phyloP scores from a whole-genome alignment of 2,329 filamentous ascomycete genomes.

The Arthrobotrys conoides region DNA sequence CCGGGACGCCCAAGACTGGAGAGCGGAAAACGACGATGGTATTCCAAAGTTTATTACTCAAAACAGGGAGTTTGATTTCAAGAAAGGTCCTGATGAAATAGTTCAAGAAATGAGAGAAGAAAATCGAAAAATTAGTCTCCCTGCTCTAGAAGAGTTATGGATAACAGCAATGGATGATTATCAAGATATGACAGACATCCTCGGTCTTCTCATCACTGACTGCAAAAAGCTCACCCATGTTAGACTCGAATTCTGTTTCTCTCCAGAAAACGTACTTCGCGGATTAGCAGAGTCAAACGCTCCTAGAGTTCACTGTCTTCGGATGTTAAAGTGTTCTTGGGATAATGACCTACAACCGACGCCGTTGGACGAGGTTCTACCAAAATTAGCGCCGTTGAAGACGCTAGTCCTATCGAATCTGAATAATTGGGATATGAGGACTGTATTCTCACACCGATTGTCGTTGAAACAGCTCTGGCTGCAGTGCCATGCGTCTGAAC shows the following conservation, averaged over 20 bases:
- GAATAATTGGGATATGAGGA: constrained; percentile 32
- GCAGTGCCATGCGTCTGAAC: constrained; percentile 20
- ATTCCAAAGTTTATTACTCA: neutral
- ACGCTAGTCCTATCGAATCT: constrained; percentile 8
- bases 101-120: constrained; percentile 19
- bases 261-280: constrained; percentile 4
- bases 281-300: neutral
- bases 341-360: neutral
- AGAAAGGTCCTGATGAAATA: neutral
- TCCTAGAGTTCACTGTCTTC: constrained; percentile 11
- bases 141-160: constrained; percentile 22
- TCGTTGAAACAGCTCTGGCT: constrained; percentile 40
- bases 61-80: constrained; percentile 26
- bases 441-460: constrained; percentile 11
- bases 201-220: constrained; percentile 28
- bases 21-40: neutral
- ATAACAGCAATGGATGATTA: constrained; percentile 13
- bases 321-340: constrained; percentile 22
- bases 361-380: neutral
- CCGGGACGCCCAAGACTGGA: neutral
- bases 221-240: constrained; percentile 26
- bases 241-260: constrained; percentile 26
- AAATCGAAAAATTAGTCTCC: constrained; percentile 25
- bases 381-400: constrained; percentile 9
- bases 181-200: constrained; percentile 12